Base-by-base conservation (phyloP, 2,329 filamentous ascomycete species). In the Blastomyces percursus region DNA sequence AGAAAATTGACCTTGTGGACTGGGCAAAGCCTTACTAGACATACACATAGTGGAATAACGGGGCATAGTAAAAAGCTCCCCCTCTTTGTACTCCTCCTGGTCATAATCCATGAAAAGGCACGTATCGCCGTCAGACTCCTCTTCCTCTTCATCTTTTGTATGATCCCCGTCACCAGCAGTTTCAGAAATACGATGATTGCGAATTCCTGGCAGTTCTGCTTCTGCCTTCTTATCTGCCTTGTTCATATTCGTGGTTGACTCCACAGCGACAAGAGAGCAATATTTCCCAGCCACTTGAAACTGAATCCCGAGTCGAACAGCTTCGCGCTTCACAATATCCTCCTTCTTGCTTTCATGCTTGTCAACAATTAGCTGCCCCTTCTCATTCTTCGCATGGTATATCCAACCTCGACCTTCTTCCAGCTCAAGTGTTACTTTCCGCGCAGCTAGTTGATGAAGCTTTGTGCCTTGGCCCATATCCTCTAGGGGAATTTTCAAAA, bases 321-420 rank as follows among this genome's bases (percentile, higher is more conserved):
- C 86, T 69, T 91, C 87, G 1, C 81, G 80, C 70, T 87, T 81
- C 0, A 86, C 81, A 69, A 90, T 79, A 56, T 84, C 81, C 14
- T 79, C 72, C 69, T 86, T 86, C 3, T 78, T 79, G 19, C 78
- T 78, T 3, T 77, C 71, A 51, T 81, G 76, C 57, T 76, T 73
- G 5, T 82, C 73, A 48, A 79, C 80, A 21, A 86, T 69, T 0
- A 75, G 69, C 6, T 75, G 73, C 1, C 79, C 79, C 2, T 74
- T 71, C 0, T 70, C 64, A 19, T 80, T 77, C 63, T 79, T 83
- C 11, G 79, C 79, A 19, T 85, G 74, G 55, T 73, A 74, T 44
- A 87, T 74, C 86, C 88, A 90, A 14, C 88, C 87, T 30, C 86
- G 80, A 0, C 84, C 83, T 70, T 89, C 82, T 72, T 91, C 87